These are phyloP conservation scores for Backusella tarrabulga DNA, from an alignment of 192 early-diverging fungal genomes.

Conservation along the genomic window DNA sequence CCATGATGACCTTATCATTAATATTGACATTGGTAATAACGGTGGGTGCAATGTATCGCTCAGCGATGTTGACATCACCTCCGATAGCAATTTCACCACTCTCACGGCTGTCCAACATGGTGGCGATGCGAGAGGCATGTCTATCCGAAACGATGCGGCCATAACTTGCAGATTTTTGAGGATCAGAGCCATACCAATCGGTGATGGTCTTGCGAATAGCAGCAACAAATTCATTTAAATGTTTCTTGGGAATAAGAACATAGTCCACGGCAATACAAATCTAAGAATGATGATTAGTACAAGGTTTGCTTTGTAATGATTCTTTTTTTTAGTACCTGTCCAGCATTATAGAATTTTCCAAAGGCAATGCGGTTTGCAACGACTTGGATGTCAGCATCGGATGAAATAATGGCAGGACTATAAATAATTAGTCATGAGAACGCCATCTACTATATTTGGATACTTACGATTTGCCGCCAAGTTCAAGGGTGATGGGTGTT, in stretches of 20 bases:
- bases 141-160: conserved; percentile 59
- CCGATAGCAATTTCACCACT: conserved; percentile 57
- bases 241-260: conserved; percentile 52
- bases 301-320: not conserved
- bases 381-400: conserved; percentile 60
- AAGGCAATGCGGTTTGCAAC: conserved; percentile 76
- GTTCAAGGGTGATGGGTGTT: conserved; percentile 84
- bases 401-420: conserved; percentile 63
- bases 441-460: not conserved
- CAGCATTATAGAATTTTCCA: conserved; percentile 83
- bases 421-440: not conserved
- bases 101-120: conserved; percentile 44
- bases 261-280: conserved; percentile 81
- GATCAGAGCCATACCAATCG: conserved; percentile 43
- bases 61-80: conserved; percentile 56
- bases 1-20: conserved; percentile 62
- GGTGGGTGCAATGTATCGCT: conserved; percentile 79
- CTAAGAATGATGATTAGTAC: conserved; percentile 34
- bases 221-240: conserved; percentile 46
- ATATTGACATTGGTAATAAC: conserved; percentile 67
- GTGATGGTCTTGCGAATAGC: conserved; percentile 38
- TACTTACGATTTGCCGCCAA: conserved; percentile 83
- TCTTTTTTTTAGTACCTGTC: conserved; percentile 58
- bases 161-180: conserved; percentile 43
- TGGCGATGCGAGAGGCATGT: conserved; percentile 61